phyloP scores from a whole-genome alignment of 371 early-diverging fungal species.

The Blyttiomyces sp. region DNA sequence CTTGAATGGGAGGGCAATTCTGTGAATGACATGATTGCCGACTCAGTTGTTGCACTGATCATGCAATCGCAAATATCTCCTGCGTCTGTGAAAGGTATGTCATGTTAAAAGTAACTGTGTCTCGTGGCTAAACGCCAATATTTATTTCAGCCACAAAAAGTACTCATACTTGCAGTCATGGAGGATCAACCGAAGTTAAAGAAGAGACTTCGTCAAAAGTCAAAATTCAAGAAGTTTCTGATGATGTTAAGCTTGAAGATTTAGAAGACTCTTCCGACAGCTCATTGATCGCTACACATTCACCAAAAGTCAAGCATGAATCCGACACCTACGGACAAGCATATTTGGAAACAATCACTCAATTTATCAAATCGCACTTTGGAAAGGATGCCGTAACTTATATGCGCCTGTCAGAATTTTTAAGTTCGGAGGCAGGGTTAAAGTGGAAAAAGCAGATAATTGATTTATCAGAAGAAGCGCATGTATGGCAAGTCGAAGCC shows the following conservation, averaged over 20 bases:
- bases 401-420: not conserved
- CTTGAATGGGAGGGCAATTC: slow-evolving; percentile 92
- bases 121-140: not conserved
- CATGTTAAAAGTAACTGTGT: not conserved
- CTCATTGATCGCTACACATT: too few relatives aligned
- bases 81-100: slow-evolving; percentile 80
- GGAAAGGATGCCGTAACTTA: too few relatives aligned
- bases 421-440: not conserved
- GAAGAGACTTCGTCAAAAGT: slow-evolving; percentile 8
- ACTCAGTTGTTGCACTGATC: slow-evolving; percentile 84
- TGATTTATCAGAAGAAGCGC: not conserved
- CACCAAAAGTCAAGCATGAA: too few relatives aligned
- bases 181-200: not conserved
- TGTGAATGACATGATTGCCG: slow-evolving; percentile 94
- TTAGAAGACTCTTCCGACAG: slow-evolving; percentile 5
- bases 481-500: slow-evolving; percentile 14
- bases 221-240: not conserved
- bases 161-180: slow-evolving; percentile 1
- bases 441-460: not conserved
- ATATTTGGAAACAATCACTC: too few relatives aligned
- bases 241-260: not conserved
- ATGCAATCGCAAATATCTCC: slow-evolving; percentile 83
- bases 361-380: too few relatives aligned
- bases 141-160: not conserved
- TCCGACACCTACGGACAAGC: too few relatives aligned